Base-by-base conservation (phyloP, 768 basidiomycete genomes). In the Boletus reticuloceps region DNA sequence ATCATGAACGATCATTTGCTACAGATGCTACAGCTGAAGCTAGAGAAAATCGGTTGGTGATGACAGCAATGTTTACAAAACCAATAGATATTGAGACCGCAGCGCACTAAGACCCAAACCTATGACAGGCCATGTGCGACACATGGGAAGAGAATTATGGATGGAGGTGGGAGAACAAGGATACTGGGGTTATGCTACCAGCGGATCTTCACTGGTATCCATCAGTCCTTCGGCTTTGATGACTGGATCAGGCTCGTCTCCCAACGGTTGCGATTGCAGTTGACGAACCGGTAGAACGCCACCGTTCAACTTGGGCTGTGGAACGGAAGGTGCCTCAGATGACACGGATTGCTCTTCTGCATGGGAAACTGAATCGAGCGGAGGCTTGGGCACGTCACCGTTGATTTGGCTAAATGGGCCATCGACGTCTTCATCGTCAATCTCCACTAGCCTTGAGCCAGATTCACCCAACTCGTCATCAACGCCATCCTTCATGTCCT, bases 211-310 rank as follows among this genome's bases (percentile, higher is more conserved):
- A 66, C 81, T 86, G 53, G 74, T 70, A 64, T 88, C 84, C 69
- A 84, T 71, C 37, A 88, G 74, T n/a, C 84, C 85, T 64, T 89
- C 87, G 31, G 73, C 79, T 64, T 78, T 75, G n/a, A 79, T 73
- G 12, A 77, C 80, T 6, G 82, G 74, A 56, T 79, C 74, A 29
- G 79, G 78, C 51, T 73, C 77, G 58, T 87, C 85, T 29, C 82
- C 83, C 48, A 74, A 72, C 13, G 85, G 81, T 37, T 73, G 66
- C 7, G 79, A 73, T 19, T 74, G 68, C 40, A 83, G 70, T 62
- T 87, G 87, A 53, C 74, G 70, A 27, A 76, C 76, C 6, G 78
- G 75, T 22, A 72, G 52, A 36, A 72, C 64, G 54, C 77, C 78
- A 40, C 82, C 84, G 58, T 84, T 82, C 19, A 73, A 67, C 41